Evolutionary conservation across 2,329 filamentous ascomycete genomes (phyloP), one percentile per base, ranked within the genome.

Genomic region (Stemphylium lycopersici): DNA sequence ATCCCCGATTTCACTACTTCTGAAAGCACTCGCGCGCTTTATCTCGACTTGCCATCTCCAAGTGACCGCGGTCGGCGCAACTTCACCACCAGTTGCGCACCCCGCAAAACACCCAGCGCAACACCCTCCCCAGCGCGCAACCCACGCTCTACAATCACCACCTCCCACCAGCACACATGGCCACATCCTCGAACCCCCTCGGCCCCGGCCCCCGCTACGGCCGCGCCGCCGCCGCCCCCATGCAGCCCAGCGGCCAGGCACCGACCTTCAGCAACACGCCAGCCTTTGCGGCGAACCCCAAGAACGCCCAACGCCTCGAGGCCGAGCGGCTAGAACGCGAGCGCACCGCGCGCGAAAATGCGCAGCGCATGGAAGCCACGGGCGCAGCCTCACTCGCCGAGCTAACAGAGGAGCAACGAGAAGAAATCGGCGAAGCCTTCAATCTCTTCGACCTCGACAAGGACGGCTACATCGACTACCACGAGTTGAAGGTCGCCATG

Each of bases 341-440:
- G 59, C 69, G 78, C 50, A 62, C 72, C 5, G 76, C 77, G 43
- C 70, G 77, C 49, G 63, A 66, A 56, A 43, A 52, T 15, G 48
- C 49, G 4, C 71, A 77, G 48, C 67, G 77, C 54, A 62, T 78
- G 71, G 72, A 78, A 68, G 72, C 79, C 72, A 69, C 77, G 71
- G 73, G 75, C 67, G 63, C 84, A 73, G 65, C 56, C 73, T 78
- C 78, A 32, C 68, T 87, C 42, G 82, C 80, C 44, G 77, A 81
- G 38, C 75, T 98, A 63, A 88, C 87, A 16, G 93, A 97, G 70
- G 93, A 97, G 77, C 93, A 97, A 75, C 84, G 89, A 62, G 91
- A 96, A 70, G 93, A 97, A 76, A 93, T 97, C 61, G 91, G 91
- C 73, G 93, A 97, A 81, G 93, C 93, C 90, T 98, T 98, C 77